Percentiles rank a stretch among this genome's conserved stretches.
These are phyloP conservation scores for Boeremia exigua DNA, from an alignment of 2,329 filamentous ascomycete species.

Conservation along the genomic window DNA sequence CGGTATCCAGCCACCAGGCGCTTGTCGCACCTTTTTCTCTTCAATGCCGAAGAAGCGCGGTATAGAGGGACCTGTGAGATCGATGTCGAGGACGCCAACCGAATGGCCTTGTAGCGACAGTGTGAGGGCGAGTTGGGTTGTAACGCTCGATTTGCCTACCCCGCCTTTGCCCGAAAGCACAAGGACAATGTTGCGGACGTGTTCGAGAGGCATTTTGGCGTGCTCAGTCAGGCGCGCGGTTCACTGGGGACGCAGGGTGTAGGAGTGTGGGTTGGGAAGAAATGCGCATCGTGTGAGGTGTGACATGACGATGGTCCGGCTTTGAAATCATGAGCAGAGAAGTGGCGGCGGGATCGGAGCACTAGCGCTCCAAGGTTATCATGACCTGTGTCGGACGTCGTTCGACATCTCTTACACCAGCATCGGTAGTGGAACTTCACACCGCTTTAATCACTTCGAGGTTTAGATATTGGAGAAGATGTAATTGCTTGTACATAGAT, in stretches of 20 bases:
- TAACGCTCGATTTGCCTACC: conserved; percentile 97
- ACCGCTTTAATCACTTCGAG: not conserved
- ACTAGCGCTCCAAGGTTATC: conserved; percentile 12
- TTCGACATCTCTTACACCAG: not conserved
- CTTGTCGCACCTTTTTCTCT: conserved; percentile 85
- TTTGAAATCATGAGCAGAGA: conserved; percentile 38
- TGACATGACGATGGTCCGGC: conserved; percentile 30
- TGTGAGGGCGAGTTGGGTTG: conserved; percentile 90
- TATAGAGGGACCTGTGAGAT: conserved; percentile 95
- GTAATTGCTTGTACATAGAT: conserved; percentile 19
- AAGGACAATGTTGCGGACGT: conserved; percentile 78
- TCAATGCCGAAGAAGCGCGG: conserved; percentile 93
- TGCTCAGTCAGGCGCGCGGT: conserved; percentile 33
- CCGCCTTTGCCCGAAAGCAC: conserved; percentile 96
- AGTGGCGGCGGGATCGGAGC: conserved; percentile 41
- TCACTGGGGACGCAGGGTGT: not conserved
- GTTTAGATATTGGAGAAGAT: conserved; percentile 4
- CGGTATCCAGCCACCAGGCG: conserved; percentile 89
- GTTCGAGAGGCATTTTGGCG: conserved; percentile 66
- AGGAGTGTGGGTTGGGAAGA: not conserved
- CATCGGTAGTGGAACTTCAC: too few species aligned
- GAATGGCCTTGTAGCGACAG: conserved; percentile 84
- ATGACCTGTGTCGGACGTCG: not conserved
- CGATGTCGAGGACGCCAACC: conserved; percentile 94
- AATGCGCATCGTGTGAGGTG: conserved; percentile 14